These are phyloP conservation scores for Litsea cubeba DNA, from an alignment of 164 flowering plant species.

Conservation along the genomic window DNA sequence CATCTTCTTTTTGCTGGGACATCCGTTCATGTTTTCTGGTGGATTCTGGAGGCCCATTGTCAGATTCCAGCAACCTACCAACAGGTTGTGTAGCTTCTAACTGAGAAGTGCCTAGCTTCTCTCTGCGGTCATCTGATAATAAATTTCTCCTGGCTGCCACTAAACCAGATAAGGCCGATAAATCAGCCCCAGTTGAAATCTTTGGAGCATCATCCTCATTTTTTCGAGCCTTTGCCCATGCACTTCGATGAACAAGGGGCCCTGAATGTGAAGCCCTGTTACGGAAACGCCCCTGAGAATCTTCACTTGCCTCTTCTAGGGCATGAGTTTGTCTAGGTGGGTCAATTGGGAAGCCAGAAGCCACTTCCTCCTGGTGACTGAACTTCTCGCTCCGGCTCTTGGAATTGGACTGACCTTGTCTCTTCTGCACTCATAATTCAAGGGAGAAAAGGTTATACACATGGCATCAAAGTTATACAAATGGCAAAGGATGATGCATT, in stretches of 20 bases:
- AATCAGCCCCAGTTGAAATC: slow-evolving; percentile 52
- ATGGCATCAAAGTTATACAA: background rate
- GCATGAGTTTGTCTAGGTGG: slow-evolving; percentile 85
- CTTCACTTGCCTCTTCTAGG: slow-evolving; percentile 40
- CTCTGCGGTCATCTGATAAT: slow-evolving; percentile 54
- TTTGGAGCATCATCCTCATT: slow-evolving; percentile 66
- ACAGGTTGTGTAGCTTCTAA: slow-evolving; percentile 33
- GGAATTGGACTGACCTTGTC: slow-evolving; percentile 61
- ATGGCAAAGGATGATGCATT: background rate
- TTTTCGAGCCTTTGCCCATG: slow-evolving; percentile 69
- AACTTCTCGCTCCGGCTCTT: slow-evolving; percentile 93
- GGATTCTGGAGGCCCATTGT: slow-evolving; percentile 54
- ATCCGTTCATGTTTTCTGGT: slow-evolving; percentile 39
- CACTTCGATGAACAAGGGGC: slow-evolving; percentile 68
- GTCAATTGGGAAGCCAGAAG: slow-evolving; percentile 97
- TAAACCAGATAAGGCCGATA: slow-evolving; percentile 52
- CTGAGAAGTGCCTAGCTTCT: slow-evolving; percentile 45
- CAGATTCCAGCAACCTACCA: slow-evolving; percentile 63
- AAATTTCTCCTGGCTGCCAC: slow-evolving; percentile 61
- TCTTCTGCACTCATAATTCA: slow-evolving; percentile 46
- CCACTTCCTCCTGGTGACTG: slow-evolving; percentile 80
- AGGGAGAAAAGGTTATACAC: background rate
- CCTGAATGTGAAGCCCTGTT: slow-evolving; percentile 95
- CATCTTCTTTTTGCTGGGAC: slow-evolving; percentile 52
- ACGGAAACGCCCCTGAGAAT: slow-evolving; percentile 39